Conservation (phyloP, 352 stramenopile genomes). For the Globisporangium solare region DNA sequence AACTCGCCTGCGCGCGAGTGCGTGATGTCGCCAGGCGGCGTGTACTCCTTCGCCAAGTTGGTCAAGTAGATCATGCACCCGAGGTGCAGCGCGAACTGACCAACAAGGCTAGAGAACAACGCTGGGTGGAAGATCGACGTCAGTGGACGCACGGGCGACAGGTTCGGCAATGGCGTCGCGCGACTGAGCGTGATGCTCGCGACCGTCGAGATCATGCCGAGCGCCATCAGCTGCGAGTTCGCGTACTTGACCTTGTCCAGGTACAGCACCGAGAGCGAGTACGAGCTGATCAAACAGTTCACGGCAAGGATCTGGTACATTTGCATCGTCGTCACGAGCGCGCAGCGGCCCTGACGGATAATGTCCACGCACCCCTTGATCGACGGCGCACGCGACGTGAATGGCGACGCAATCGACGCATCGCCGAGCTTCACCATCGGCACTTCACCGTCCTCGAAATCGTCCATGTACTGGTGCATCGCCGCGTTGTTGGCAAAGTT, state of each 20-base stretch:
- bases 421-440: conserved; percentile 99
- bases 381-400: conserved; percentile 94
- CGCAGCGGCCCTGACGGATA: conserved; percentile 97
- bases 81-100: conserved; percentile 96
- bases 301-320: conserved; percentile 99
- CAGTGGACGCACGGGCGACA: conserved; percentile 92
- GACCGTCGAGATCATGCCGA: conserved; percentile 85
- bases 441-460: conserved; percentile 89
- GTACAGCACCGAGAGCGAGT: conserved; percentile 98
- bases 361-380: conserved; percentile 94
- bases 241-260: conserved; percentile 98
- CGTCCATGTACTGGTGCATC: conserved; percentile 89
- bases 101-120: conserved; percentile 92
- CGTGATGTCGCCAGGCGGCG: conserved; percentile 69
- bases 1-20: conserved; percentile 89
- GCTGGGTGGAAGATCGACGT: conserved; percentile 94
- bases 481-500: conserved; percentile 84
- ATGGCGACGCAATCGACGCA: conserved; percentile 98
- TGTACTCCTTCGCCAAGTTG: conserved; percentile 90
- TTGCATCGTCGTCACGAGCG: conserved; percentile 98
- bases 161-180: conserved; percentile 91
- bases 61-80: conserved; percentile 91
- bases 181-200: conserved; percentile 84
- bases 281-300: conserved; percentile 98
- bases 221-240: conserved; percentile 93